These are phyloP conservation scores for Pulveroboletus ravenelii DNA, from an alignment of 768 basidiomycete genomes.

Conservation along the genomic window DNA sequence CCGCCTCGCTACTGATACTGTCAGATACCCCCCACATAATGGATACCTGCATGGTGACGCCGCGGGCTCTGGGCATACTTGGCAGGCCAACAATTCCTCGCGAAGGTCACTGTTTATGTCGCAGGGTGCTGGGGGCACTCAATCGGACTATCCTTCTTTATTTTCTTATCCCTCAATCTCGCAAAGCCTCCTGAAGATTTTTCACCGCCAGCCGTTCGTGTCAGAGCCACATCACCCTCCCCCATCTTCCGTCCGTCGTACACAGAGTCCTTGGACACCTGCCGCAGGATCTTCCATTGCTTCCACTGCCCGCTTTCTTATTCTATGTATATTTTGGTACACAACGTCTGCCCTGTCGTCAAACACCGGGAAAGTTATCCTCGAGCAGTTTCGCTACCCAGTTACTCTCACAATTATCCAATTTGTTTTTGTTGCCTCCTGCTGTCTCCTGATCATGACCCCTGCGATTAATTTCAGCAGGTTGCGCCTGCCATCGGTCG, in stretches of 20 bases:
- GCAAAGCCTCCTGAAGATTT: slow-evolving; percentile 14
- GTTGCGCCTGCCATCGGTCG: slow-evolving; percentile 64
- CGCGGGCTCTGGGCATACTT: slow-evolving; percentile 11
- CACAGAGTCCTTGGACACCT: slow-evolving; percentile 15
- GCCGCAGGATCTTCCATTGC: slow-evolving; percentile 13
- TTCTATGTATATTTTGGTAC: slow-evolving; percentile 91
- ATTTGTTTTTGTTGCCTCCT: slow-evolving; percentile 89
- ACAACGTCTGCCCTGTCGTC: slow-evolving; percentile 88
- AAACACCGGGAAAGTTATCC: slow-evolving; percentile 94
- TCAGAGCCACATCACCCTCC: slow-evolving; percentile 15
- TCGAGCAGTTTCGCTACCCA: slow-evolving; percentile 89
- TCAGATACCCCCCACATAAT: slow-evolving; percentile 17
- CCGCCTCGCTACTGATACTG: slow-evolving; percentile 2
- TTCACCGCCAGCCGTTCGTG: slow-evolving; percentile 15
- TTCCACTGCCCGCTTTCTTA: slow-evolving; percentile 53
- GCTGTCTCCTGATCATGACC: slow-evolving; percentile 81
- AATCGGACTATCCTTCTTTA: slow-evolving; percentile 1
- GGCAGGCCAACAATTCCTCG: slow-evolving; percentile 23
- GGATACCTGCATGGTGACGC: slow-evolving; percentile 16
- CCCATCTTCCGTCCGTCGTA: slow-evolving; percentile 25
- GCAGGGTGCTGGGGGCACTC: slow-evolving; percentile 6
- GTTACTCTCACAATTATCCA: slow-evolving; percentile 97
- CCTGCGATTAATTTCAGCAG: slow-evolving; percentile 63
- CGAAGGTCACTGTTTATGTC: slow-evolving; percentile 8
- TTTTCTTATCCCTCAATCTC: slow-evolving; percentile 9